phyloP scores from a whole-genome alignment of 208 protist species.

The Endotrypanum monterogeii region DNA sequence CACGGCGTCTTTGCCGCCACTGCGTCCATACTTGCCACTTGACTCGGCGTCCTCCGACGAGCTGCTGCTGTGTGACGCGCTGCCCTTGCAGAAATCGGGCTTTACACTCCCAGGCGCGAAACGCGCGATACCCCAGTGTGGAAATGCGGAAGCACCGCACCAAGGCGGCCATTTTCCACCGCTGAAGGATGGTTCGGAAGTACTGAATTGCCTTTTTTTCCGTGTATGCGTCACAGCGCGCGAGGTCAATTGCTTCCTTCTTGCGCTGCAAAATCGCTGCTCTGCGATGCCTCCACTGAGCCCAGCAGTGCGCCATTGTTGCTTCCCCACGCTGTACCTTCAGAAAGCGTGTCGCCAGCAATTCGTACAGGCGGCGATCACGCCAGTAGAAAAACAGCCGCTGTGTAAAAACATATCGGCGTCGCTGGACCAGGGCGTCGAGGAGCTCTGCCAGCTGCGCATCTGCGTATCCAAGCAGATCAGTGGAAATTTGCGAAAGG shows the following conservation, averaged over 20 bases:
- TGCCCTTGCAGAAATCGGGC: constrained; percentile 7
- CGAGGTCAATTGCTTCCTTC: constrained; percentile 21
- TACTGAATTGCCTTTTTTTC: constrained; percentile 23
- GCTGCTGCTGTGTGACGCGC: constrained; percentile 8
- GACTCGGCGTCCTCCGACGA: constrained; percentile 3
- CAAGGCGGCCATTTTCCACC: constrained; percentile 21
- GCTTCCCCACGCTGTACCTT: not conserved
- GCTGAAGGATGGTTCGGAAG: constrained; percentile 15
- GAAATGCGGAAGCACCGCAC: constrained; percentile 17
- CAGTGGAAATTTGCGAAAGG: not conserved
- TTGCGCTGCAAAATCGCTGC: not conserved
- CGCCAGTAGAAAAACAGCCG: constrained; percentile 37
- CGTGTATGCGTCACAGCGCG: constrained; percentile 32
- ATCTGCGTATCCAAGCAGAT: not conserved
- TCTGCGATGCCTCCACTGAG: constrained; percentile 27
- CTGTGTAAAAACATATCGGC: not conserved
- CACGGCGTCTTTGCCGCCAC: constrained; percentile 15
- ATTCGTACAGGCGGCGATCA: constrained; percentile 38
- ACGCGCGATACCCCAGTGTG: constrained; percentile 16
- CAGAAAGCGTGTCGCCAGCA: constrained; percentile 29
- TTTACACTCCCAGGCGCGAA: constrained; percentile 14
- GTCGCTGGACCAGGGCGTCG: not conserved
- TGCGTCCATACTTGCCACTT: constrained; percentile 15
- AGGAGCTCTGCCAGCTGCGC: constrained; percentile 1
- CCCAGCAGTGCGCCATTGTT: constrained; percentile 19